Percentiles rank a stretch among this genome's conserved stretches.
Evolutionary conservation across 169 alveolate genomes (phyloP).

Genomic region (Plasmodium blacklocki): DNA sequence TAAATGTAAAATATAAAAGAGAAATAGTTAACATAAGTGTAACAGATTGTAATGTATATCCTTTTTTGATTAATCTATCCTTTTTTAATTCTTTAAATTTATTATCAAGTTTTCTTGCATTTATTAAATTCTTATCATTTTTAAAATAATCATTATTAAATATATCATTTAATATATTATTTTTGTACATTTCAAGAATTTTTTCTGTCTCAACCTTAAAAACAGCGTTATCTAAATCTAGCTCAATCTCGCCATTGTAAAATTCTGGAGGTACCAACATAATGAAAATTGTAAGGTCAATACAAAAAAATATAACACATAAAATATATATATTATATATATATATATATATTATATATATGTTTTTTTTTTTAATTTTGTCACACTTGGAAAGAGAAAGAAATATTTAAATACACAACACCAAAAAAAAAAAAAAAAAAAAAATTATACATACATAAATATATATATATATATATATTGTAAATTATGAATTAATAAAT

Average conservation of each 20-base stretch:
- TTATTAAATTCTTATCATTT: not conserved
- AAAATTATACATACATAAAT: no score
- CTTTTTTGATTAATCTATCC: constrained; percentile 13
- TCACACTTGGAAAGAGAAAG: no score
- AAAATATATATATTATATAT: no score
- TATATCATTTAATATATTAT: constrained; percentile 2
- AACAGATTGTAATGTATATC: not conserved
- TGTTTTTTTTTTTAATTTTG: no score
- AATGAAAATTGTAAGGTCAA: no score
- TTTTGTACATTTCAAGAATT: not conserved
- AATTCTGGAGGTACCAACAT: constrained; percentile 24
- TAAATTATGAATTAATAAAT: no score
- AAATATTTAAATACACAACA: no score
- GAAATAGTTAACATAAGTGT: constrained; percentile 7
- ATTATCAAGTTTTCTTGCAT: constrained; percentile 29
- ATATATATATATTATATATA: no score
- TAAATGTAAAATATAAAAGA: constrained; percentile 17
- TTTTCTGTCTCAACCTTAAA: constrained; percentile 12
- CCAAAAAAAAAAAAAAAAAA: no score
- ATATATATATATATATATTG: no score
- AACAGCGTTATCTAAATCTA: constrained; percentile 18
- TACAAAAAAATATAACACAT: no score
- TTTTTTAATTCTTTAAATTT: constrained; percentile 23
- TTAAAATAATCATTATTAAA: not conserved
- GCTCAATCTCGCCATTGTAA: constrained; percentile 15